Conservation (phyloP, 176 grass and related monocot genomes). For the Aegilops longissima region DNA sequence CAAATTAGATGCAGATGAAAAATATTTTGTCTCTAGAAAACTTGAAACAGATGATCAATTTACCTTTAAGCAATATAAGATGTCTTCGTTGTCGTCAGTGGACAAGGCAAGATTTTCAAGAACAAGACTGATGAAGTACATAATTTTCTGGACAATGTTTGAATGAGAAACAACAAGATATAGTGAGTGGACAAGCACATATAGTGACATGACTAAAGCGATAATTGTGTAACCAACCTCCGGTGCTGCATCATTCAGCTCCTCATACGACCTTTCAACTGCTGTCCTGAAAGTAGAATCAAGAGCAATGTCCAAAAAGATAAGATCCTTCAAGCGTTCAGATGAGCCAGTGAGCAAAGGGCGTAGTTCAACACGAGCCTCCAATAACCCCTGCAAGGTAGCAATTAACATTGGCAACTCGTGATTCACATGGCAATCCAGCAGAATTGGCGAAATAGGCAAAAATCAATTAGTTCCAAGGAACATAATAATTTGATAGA, state of each 20-base stretch:
- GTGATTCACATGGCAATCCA: background rate
- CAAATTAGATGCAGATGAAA: conserved; percentile 1
- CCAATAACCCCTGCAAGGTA: conserved; percentile 69
- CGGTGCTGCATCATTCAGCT: conserved; percentile 68
- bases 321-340: conserved; percentile 90
- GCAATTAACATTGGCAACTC: conserved; percentile 29
- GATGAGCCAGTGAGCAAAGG: conserved; percentile 63
- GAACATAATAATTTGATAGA: conserved; percentile 13
- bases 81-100: conserved; percentile 87
- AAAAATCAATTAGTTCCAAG: conserved; percentile 18
- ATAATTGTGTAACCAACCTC: conserved; percentile 51
- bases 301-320: conserved; percentile 98
- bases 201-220: conserved; percentile 22
- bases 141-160: conserved; percentile 76
- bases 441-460: conserved; percentile 16
- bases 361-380: conserved; percentile 81
- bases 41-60: conserved; percentile 10
- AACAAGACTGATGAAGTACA: conserved; percentile 89
- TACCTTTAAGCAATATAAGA: conserved; percentile 96
- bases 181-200: background rate
- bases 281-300: conserved; percentile 94
- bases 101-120: conserved; percentile 98
- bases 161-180: conserved; percentile 36
- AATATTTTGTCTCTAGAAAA: conserved; percentile 5
- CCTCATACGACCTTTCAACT: conserved; percentile 86